Base-by-base conservation (phyloP, 2,329 filamentous ascomycete species). In the Penicillium sp. region DNA sequence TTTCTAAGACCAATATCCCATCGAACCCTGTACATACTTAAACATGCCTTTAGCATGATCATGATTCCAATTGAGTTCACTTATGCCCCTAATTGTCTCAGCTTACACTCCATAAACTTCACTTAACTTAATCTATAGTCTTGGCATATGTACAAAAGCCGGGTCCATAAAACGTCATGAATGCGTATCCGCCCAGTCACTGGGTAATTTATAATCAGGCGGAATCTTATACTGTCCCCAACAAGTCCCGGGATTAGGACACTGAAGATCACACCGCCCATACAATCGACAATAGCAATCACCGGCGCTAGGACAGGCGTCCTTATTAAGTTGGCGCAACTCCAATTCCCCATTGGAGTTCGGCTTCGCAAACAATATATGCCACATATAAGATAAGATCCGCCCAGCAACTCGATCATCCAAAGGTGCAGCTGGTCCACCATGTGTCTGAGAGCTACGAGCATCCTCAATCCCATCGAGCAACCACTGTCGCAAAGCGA, bases 401-500 rank as follows among this genome's bases (percentile, higher is more conserved):
- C 79, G 68, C 0, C 79, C 77, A 13, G 76, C 72, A 3, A 78
- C 71, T 3, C 68, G 66, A 52, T 81, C 79, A 63, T 80, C 77
- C 2, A 57, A 56, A 8, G 75, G 77, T 26, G 77, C 76, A 21
- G 70, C 68, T 16, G 65, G 63, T 4, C 49, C 55, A n/a, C 57
- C 58, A 24, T 53, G 44, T 6, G 43, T 10, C 31, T 43, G 53
- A n/a, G 49, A 27, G 9, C 50, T 48, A 27, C 48, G 44, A 3
- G 45, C 48, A 33, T 51, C 59, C 22, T 56, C 57, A 33, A 46
- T 66, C 19, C 68, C 70, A 64, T 81, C 79, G 8, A 81, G 68
- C 33, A 85, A 68, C 83, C 83, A 85, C 59, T 83, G 78, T 37
- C 82, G 73, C 52, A 84, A 69, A 24, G 80, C 81, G 14, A 80